Conservation (phyloP, 441 rosid species). For the Brassica hybrid region DNA sequence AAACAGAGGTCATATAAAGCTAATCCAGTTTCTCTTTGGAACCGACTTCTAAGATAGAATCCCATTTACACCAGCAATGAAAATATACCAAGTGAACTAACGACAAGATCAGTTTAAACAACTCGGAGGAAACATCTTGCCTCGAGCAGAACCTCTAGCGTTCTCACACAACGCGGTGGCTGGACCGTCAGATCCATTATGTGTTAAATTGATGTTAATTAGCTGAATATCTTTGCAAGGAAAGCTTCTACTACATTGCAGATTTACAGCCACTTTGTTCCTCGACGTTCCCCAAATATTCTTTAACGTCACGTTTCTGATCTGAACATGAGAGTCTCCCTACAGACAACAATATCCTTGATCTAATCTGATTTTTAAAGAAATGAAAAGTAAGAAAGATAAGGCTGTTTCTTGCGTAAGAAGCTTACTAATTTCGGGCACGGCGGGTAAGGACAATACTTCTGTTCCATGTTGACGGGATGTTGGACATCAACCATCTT, state of each 20-base stretch:
- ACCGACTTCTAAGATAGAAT: neutral
- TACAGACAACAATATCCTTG: neutral
- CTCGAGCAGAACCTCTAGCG: constrained; percentile 1
- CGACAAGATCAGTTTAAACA: constrained; percentile 1
- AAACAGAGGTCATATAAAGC: neutral
- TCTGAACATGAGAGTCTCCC: constrained; percentile 27
- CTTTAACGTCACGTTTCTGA: constrained; percentile 11
- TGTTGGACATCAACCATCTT: constrained; percentile 40
- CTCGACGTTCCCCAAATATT: constrained; percentile 30
- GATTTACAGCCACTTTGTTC: constrained; percentile 18
- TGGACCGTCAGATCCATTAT: constrained; percentile 18
- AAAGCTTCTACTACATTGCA: constrained; percentile 21
- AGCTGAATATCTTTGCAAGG: constrained; percentile 24
- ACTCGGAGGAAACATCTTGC: constrained; percentile 26
- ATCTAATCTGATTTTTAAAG: neutral
- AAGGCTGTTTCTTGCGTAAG: constrained; percentile 4
- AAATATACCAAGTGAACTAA: neutral
- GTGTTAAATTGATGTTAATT: constrained; percentile 5
- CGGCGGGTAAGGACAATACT: constrained; percentile 45
- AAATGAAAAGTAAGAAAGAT: neutral
- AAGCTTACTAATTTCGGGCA: constrained; percentile 30
- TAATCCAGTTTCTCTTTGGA: constrained; percentile 4
- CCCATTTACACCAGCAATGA: neutral
- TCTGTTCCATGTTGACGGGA: constrained; percentile 50
- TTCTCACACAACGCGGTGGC: constrained; percentile 16